phyloP scores from a whole-genome alignment of 805 yeast species.

The Barnettozyma vustinii region DNA sequence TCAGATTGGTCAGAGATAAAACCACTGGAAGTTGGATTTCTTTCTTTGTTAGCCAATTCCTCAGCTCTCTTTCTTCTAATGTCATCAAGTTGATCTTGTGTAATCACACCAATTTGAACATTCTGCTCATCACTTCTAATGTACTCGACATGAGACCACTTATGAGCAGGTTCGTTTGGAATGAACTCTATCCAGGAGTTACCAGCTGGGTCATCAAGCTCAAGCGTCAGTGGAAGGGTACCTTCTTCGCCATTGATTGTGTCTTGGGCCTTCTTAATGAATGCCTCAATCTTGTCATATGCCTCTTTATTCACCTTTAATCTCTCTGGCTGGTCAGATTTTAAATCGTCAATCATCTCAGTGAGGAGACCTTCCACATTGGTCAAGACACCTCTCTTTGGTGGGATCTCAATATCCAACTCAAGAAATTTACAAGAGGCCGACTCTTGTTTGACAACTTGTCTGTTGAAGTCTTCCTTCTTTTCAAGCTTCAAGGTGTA shows the following conservation, averaged over 20 bases:
- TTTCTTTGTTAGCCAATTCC: conserved; percentile 20
- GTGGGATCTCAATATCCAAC: conserved; percentile 90
- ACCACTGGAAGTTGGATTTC: conserved; percentile 43
- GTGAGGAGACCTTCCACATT: conserved; percentile 83
- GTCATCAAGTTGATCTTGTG: conserved; percentile 49
- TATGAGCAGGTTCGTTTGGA: conserved; percentile 84
- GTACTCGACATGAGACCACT: conserved; percentile 84
- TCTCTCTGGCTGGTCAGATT: conserved; percentile 77
- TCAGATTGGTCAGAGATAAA: conserved; percentile 68
- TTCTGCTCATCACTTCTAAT: conserved; percentile 85
- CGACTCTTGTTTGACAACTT: conserved; percentile 85
- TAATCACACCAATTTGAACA: conserved; percentile 73
- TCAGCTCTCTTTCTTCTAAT: conserved; percentile 22
- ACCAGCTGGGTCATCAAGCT: conserved; percentile 91
- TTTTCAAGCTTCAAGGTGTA: conserved; percentile 64
- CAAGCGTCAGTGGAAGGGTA: conserved; percentile 70
- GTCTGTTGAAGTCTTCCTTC: conserved; percentile 76
- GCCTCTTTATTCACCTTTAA: conserved; percentile 67
- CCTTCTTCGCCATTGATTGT: conserved; percentile 63
- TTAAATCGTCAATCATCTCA: conserved; percentile 80
- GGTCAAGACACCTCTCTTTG: conserved; percentile 89
- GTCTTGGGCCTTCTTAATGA: conserved; percentile 54
- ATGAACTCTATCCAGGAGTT: conserved; percentile 91
- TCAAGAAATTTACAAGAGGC: conserved; percentile 77
- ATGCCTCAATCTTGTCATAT: conserved; percentile 66